Conservation (phyloP, 805 yeast genomes). For the Spathaspora sp. region DNA sequence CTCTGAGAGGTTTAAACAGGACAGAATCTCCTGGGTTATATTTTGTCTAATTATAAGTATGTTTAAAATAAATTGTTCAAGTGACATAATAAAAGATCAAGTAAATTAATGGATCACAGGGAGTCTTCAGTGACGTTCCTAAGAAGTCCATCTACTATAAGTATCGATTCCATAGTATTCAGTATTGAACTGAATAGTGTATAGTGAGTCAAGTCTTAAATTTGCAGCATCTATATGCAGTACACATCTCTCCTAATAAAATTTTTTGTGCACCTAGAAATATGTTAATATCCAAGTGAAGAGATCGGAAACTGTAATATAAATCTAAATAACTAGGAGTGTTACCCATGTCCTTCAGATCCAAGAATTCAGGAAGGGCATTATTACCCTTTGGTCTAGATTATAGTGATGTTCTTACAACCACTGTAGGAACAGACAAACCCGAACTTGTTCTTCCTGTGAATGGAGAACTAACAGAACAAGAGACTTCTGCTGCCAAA, state of each 20-base stretch:
- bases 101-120: too few species aligned
- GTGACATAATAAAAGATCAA: too few species aligned
- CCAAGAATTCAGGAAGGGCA: conserved; percentile 42
- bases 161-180: too few species aligned
- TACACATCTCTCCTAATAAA: background rate
- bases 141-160: too few species aligned
- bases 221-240: background rate
- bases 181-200: too few species aligned
- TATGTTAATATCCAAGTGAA: background rate
- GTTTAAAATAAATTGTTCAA: too few species aligned
- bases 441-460: conserved; percentile 57
- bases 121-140: too few species aligned
- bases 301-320: background rate
- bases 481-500: conserved; percentile 51
- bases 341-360: conserved; percentile 50
- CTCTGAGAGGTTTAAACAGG: too few species aligned
- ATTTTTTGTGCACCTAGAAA: background rate
- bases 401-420: conserved; percentile 51
- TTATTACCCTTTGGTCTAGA: conserved; percentile 72
- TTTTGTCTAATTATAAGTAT: too few species aligned
- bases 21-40: too few species aligned
- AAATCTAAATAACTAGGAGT: background rate
- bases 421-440: conserved; percentile 33
- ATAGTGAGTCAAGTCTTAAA: too few species aligned
- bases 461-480: conserved; percentile 50